These are phyloP conservation scores for Mycena filopes DNA, from an alignment of 768 basidiomycete species.

Conservation along the genomic window DNA sequence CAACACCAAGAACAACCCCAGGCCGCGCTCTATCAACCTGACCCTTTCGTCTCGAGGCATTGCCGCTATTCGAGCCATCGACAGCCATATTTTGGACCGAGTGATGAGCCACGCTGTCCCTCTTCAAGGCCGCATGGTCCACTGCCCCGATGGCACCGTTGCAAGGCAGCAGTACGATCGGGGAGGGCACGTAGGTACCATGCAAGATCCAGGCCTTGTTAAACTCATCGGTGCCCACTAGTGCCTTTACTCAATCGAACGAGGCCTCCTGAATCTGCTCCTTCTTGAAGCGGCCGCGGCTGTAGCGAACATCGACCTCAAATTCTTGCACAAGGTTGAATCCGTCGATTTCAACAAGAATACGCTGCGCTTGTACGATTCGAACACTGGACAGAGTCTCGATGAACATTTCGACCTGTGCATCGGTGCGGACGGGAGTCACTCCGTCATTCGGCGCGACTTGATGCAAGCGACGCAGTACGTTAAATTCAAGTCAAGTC, in stretches of 20 bases:
- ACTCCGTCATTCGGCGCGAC: slow-evolving; percentile 75
- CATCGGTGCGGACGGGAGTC: slow-evolving; percentile 79
- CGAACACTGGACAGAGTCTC: slow-evolving; percentile 41
- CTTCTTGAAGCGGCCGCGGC: slow-evolving; percentile 67
- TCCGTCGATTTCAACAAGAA: slow-evolving; percentile 65
- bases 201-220: no score
- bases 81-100: slow-evolving; percentile 58
- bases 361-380: slow-evolving; percentile 52
- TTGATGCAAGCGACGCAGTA: slow-evolving; percentile 79
- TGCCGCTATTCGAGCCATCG: slow-evolving; percentile 71
- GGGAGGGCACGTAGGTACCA: slow-evolving; percentile 63
- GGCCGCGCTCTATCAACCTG: slow-evolving; percentile 80
- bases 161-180: slow-evolving; percentile 75
- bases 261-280: slow-evolving; percentile 70
- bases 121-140: slow-evolving; percentile 82
- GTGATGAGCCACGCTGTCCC: slow-evolving; percentile 72
- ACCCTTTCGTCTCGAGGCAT: slow-evolving; percentile 82
- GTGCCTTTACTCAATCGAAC: slow-evolving; percentile 79
- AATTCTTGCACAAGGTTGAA: slow-evolving; percentile 71
- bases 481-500: slow-evolving; percentile 32
- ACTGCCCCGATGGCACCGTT: slow-evolving; percentile 62
- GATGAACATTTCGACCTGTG: slow-evolving; percentile 63
- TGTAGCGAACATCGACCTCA: slow-evolving; percentile 56
- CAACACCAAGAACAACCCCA: slow-evolving; percentile 27
- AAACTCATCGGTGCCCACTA: slow-evolving; percentile 37